phyloP scores from a whole-genome alignment of 1,284 basidiomycete species.

The Afroboletus lepidellus region DNA sequence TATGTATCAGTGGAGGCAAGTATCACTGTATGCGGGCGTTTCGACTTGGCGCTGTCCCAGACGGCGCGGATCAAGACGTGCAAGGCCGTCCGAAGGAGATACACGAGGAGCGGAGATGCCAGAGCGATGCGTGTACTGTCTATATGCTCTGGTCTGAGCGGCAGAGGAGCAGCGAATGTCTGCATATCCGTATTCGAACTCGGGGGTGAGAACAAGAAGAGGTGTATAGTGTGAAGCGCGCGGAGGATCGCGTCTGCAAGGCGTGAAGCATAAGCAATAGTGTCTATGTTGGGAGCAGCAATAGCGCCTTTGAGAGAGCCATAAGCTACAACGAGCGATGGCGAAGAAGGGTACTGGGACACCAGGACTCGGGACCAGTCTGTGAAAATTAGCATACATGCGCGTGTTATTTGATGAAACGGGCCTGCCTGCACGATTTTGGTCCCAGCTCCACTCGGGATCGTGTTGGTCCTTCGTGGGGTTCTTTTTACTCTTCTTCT shows the following conservation, averaged over 20 bases:
- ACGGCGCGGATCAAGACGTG: slow-evolving; percentile 15
- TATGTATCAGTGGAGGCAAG: not conserved
- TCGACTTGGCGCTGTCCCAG: slow-evolving; percentile 13
- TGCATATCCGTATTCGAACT: not conserved
- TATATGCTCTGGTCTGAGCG: slow-evolving; percentile 12
- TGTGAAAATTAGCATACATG: slow-evolving; percentile 8
- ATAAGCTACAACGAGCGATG: slow-evolving; percentile 27
- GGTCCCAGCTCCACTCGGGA: slow-evolving; percentile 23
- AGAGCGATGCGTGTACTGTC: slow-evolving; percentile 22
- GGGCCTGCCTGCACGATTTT: slow-evolving; percentile 18
- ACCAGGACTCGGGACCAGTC: slow-evolving; percentile 23
- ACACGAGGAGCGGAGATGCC: slow-evolving; percentile 24
- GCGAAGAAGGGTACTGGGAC: slow-evolving; percentile 19
- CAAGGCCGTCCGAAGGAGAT: slow-evolving; percentile 20
- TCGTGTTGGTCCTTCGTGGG: slow-evolving; percentile 13
- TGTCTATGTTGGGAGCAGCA: slow-evolving; percentile 8
- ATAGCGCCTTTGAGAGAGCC: slow-evolving; percentile 23
- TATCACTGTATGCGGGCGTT: too few species aligned
- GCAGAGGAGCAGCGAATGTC: not conserved
- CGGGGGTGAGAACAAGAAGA: slow-evolving; percentile 25
- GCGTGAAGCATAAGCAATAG: slow-evolving; percentile 7
- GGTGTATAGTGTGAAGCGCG: slow-evolving; percentile 16
- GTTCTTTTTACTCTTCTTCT: slow-evolving; percentile 31
- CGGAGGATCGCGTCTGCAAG: slow-evolving; percentile 23
- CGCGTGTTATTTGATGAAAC: not conserved